phyloP scores from a whole-genome alignment of 805 yeast genomes.

The Kazachstania psychrophila region DNA sequence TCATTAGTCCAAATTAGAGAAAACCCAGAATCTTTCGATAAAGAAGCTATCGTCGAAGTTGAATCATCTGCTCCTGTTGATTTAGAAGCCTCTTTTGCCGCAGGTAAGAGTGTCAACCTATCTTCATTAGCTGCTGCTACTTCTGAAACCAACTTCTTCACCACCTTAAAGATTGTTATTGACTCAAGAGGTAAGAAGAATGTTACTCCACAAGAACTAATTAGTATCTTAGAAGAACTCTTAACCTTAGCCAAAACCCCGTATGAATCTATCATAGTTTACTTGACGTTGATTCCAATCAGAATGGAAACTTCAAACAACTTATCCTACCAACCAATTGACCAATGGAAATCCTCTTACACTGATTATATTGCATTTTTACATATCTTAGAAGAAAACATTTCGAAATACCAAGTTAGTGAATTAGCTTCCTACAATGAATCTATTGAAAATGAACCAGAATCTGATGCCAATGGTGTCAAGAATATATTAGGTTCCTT shows the following conservation, averaged over 20 bases:
- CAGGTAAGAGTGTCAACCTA: slow-evolving; percentile 22
- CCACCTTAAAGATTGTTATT: slow-evolving; percentile 59
- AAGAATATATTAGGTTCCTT: slow-evolving; percentile 75
- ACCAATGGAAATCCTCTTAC: slow-evolving; percentile 68
- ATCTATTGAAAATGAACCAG: slow-evolving; percentile 70
- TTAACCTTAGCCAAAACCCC: slow-evolving; percentile 42
- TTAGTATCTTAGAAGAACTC: slow-evolving; percentile 57
- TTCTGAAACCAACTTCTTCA: slow-evolving; percentile 48
- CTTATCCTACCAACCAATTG: slow-evolving; percentile 63
- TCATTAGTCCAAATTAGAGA: slow-evolving; percentile 52
- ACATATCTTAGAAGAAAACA: slow-evolving; percentile 56
- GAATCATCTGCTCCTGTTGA: slow-evolving; percentile 12
- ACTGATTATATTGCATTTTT: slow-evolving; percentile 55
- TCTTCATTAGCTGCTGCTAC: slow-evolving; percentile 28
- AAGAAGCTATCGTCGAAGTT: slow-evolving; percentile 34
- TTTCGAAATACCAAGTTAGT: slow-evolving; percentile 51
- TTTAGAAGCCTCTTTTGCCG: slow-evolving; percentile 26
- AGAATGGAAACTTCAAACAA: slow-evolving; percentile 73
- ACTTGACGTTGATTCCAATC: slow-evolving; percentile 74
- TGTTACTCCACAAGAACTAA: slow-evolving; percentile 74
- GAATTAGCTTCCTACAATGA: slow-evolving; percentile 66
- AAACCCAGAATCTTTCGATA: slow-evolving; percentile 67
- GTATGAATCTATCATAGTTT: slow-evolving; percentile 70
- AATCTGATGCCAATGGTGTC: slow-evolving; percentile 51
- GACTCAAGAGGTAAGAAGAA: slow-evolving; percentile 95